phyloP scores from a whole-genome alignment of 2,329 filamentous ascomycete genomes.

The Nemania sp. region DNA sequence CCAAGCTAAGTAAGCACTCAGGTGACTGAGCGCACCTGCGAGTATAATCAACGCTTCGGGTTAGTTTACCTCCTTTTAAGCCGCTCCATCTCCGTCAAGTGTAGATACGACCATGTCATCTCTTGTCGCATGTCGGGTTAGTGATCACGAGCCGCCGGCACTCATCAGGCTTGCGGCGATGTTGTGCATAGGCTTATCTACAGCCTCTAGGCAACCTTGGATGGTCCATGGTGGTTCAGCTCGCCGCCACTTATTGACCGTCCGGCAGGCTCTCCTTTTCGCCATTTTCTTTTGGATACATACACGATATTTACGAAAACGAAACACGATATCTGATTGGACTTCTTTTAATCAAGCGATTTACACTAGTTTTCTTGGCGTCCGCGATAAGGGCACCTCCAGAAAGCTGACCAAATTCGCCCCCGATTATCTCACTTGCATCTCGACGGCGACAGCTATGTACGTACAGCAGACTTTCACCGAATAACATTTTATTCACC shows the following conservation, averaged over 20 bases:
- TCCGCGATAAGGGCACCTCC: too few species aligned
- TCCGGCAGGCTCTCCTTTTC: not conserved
- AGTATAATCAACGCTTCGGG: not conserved
- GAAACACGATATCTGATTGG: too few species aligned
- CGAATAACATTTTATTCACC: not conserved
- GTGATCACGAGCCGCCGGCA: conserved; percentile 4
- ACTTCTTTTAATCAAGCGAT: too few species aligned
- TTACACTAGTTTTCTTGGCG: too few species aligned
- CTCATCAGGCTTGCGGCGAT: not conserved
- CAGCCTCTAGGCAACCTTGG: not conserved
- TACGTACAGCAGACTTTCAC: too few species aligned
- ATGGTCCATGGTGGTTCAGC: not conserved
- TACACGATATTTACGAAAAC: too few species aligned
- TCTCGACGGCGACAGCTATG: too few species aligned
- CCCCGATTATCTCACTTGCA: too few species aligned
- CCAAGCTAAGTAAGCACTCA: not conserved
- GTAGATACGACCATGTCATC: not conserved
- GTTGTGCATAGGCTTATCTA: conserved; percentile 2
- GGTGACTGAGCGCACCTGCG: conserved; percentile 8
- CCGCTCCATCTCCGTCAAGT: not conserved
- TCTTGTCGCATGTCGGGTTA: not conserved
- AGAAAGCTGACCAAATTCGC: too few species aligned
- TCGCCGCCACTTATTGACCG: not conserved
- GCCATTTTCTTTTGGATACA: too few species aligned
- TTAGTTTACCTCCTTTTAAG: conserved; percentile 12